Evolutionary conservation across 805 yeast genomes (phyloP), one percentile per base, ranked within the genome.

Genomic region (Phaffomyces thermotolerans): DNA sequence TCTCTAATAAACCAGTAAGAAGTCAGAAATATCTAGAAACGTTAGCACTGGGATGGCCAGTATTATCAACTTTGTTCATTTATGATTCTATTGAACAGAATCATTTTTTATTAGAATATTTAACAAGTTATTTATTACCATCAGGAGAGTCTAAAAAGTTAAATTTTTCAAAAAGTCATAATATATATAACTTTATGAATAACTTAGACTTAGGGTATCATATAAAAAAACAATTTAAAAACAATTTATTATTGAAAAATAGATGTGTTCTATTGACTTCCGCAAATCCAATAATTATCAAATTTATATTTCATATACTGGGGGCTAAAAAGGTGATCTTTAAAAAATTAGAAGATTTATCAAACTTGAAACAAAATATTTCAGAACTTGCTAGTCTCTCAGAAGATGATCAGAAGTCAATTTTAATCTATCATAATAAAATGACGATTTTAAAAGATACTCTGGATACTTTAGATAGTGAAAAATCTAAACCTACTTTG

Each of bases 41-140:
- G 3, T 59, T 88, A 15, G 85, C 91, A 0, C 57, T 88, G 36
- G 90, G 91, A 3, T 88, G 95, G 95, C 97, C 97, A 2, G 73
- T 84, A 17, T 55, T 89, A 27, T 79, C 86, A 3, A 72, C 74
- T 44, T 56, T 62, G 8, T 88, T 74, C 50, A 65, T 87, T 4
- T 57, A 60, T 6, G 82, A 80, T 45, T 71, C 82, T 44, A 52
- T 75, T 3, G 50, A 55, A 2, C 55, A 52, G 2, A 25, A 46
- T 25, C 40, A 68, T 44, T 43, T 68, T 5, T 47, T 55, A 1
- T 48, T 43, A 17, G 32, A 52, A 6, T 33, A 59, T 22, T 75
- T 91, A 76, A 61, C 60, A 4, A 65, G 71, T 3, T 88, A 79
- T 57, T 54, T 83, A 2, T 63, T 88, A 15, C 84, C 95, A 1